Evolutionary conservation across 805 yeast genomes (phyloP).

Genomic region (Zygosaccharomyces rouxii): DNA sequence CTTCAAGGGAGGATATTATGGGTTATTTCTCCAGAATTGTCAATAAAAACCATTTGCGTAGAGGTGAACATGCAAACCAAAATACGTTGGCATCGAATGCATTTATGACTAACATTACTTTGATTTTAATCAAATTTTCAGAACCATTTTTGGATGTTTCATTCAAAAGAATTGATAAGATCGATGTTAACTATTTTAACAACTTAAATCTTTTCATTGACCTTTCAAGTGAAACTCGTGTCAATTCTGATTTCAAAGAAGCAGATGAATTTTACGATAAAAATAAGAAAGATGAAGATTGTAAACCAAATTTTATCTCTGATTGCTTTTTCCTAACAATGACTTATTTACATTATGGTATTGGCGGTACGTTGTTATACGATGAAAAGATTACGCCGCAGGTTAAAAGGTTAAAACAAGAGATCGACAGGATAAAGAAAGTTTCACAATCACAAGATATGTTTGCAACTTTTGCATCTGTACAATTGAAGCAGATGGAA

Average conservation of each 20-base stretch:
- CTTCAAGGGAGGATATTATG: slow-evolving; percentile 60
- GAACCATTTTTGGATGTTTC: slow-evolving; percentile 76
- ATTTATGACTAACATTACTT: slow-evolving; percentile 70
- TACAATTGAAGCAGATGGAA: slow-evolving; percentile 50
- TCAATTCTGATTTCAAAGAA: slow-evolving; percentile 70
- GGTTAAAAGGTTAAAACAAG: slow-evolving; percentile 43
- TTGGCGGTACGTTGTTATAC: slow-evolving; percentile 67
- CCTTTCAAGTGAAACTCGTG: slow-evolving; percentile 74
- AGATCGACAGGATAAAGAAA: slow-evolving; percentile 34
- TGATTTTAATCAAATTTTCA: slow-evolving; percentile 64
- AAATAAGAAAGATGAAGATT: slow-evolving; percentile 35
- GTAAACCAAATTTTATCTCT: slow-evolving; percentile 70
- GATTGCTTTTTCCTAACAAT: slow-evolving; percentile 80
- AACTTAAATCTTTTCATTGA: slow-evolving; percentile 51
- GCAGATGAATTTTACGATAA: slow-evolving; percentile 53
- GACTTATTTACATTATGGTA: slow-evolving; percentile 81
- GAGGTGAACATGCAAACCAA: slow-evolving; percentile 76
- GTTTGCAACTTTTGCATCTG: slow-evolving; percentile 32
- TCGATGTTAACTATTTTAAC: slow-evolving; percentile 66
- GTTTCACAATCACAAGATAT: slow-evolving; percentile 19
- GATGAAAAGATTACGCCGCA: slow-evolving; percentile 53
- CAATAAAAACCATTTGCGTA: slow-evolving; percentile 80
- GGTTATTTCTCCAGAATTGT: slow-evolving; percentile 67
- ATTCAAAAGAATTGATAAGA: slow-evolving; percentile 66
- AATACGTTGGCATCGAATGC: slow-evolving; percentile 69